A percentile compares a stretch with the other conserved stretches of the same genome.
Evolutionary conservation across 441 rosid species (phyloP).

Genomic region (Bocquillonia castaneifolia): DNA sequence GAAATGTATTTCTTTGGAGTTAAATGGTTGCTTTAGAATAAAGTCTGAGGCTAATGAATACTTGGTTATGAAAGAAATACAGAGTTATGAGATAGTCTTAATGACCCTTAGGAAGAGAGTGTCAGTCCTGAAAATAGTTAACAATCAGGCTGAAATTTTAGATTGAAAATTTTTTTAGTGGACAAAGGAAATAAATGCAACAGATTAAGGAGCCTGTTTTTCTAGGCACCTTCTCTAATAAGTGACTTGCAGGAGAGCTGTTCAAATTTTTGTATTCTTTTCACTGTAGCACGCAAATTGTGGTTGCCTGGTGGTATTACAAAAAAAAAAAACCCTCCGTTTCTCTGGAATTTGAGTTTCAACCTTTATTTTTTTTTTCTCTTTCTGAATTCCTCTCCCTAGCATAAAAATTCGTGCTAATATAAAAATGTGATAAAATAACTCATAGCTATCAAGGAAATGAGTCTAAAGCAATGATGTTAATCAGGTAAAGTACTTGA

Average conservation of each 20-base stretch:
- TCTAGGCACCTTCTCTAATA: background rate
- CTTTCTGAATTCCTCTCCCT: background rate
- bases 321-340: background rate
- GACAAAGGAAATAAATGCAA: background rate
- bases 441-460: constrained; percentile 1
- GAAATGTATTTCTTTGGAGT: background rate
- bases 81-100: background rate
- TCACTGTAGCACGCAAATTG: background rate
- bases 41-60: background rate
- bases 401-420: background rate
- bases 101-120: too few relatives aligned
- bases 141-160: background rate
- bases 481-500: background rate
- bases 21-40: background rate
- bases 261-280: background rate
- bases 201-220: background rate
- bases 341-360: background rate
- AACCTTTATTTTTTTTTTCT: background rate
- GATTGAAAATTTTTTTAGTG: background rate
- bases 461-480: background rate
- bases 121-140: background rate
- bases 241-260: background rate
- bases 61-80: background rate
- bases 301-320: background rate
- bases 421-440: background rate